phyloP scores from a whole-genome alignment of 2,329 filamentous ascomycete genomes.

The Colletotrichum sidae region DNA sequence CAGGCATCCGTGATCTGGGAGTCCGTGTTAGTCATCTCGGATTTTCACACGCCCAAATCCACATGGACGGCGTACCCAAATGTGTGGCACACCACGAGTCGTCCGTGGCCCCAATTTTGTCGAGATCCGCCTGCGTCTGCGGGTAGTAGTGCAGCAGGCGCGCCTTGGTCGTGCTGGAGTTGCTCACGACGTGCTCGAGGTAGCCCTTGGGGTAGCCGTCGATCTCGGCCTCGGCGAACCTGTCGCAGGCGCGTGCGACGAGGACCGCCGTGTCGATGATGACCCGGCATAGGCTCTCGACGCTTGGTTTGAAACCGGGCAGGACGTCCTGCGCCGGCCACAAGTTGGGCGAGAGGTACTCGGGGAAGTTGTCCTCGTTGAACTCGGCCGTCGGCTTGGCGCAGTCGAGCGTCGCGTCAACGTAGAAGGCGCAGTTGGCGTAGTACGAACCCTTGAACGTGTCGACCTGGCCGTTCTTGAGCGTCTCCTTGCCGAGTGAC shows the following conservation, averaged over 20 bases:
- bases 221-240: conserved; percentile 84
- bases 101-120: conserved; percentile 58
- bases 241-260: conserved; percentile 91
- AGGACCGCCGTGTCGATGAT: conserved; percentile 92
- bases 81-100: conserved; percentile 97
- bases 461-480: conserved; percentile 82
- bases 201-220: conserved; percentile 81
- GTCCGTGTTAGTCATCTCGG: not conserved
- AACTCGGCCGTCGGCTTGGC: conserved; percentile 70
- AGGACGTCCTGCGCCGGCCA: conserved; percentile 81
- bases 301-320: conserved; percentile 78
- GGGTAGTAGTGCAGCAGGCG: conserved; percentile 95
- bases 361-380: conserved; percentile 75
- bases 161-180: conserved; percentile 90
- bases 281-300: conserved; percentile 81
- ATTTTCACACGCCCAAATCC: not conserved
- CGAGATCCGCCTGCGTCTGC: conserved; percentile 45
- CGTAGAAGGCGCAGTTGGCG: conserved; percentile 84
- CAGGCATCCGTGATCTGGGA: conserved; percentile 82
- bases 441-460: conserved; percentile 88
- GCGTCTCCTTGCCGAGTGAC: conserved; percentile 85
- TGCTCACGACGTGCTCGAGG: conserved; percentile 86
- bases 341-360: conserved; percentile 90
- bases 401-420: conserved; percentile 71
- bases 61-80: not conserved